These are phyloP conservation scores for Lasiodiplodia gonubiensis DNA, from an alignment of 2,329 filamentous ascomycete species.

Conservation along the genomic window DNA sequence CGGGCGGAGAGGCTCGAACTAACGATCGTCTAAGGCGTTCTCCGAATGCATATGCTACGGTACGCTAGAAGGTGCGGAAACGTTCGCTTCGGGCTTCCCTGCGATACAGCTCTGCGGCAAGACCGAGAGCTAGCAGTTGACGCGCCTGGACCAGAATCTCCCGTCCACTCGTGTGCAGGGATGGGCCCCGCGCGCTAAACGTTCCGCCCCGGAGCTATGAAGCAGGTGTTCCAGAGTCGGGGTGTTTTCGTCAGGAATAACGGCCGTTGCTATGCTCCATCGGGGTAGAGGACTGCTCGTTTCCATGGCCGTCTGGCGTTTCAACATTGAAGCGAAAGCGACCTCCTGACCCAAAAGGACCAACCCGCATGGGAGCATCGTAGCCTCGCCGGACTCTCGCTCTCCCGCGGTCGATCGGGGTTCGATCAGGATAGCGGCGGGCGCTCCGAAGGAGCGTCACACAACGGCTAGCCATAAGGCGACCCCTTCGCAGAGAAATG, in stretches of 20 bases:
- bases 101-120: not conserved
- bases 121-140: conserved; percentile 12
- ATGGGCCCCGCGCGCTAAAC: conserved; percentile 8
- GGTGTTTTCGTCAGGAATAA: conserved; percentile 24
- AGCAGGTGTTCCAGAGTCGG: conserved; percentile 28
- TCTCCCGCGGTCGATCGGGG: conserved; percentile 16
- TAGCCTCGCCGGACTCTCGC: conserved; percentile 15
- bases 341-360: not conserved
- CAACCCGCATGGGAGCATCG: conserved; percentile 5
- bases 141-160: not conserved
- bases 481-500: conserved; percentile 25
- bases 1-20: conserved; percentile 9
- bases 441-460: conserved; percentile 23
- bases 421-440: conserved; percentile 23
- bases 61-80: conserved; percentile 26
- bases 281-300: conserved; percentile 1
- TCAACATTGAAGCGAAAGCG: conserved; percentile 23
- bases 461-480: conserved; percentile 25
- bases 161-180: conserved; percentile 13
- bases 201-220: conserved; percentile 17
- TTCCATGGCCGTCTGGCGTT: conserved; percentile 14
- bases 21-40: conserved; percentile 4
- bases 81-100: conserved; percentile 21
- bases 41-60: conserved; percentile 18
- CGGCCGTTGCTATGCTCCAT: conserved; percentile 9